phyloP scores from a whole-genome alignment of 164 flowering plant species.

The Nymphaea thermarum region DNA sequence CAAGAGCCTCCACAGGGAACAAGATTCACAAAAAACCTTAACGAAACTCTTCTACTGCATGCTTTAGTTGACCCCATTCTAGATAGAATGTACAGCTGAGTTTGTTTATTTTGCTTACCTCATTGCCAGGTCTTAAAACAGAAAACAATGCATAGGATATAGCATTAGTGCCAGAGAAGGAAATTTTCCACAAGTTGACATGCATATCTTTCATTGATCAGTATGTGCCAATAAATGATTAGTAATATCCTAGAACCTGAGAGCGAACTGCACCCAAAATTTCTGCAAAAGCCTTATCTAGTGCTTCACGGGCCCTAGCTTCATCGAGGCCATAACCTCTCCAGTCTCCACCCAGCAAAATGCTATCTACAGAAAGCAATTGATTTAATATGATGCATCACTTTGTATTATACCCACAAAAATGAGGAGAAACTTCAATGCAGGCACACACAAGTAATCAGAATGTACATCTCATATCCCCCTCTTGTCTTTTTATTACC shows the following conservation, averaged over 20 bases:
- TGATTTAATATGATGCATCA: too few relatives aligned
- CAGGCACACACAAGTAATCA: too few relatives aligned
- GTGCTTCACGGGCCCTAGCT: slow-evolving; percentile 87
- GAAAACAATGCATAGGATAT: slow-evolving; percentile 90
- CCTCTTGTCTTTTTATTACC: too few relatives aligned
- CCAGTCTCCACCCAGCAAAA: slow-evolving; percentile 72
- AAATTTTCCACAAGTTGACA: background rate
- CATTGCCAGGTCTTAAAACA: slow-evolving; percentile 79
- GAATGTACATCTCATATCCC: too few relatives aligned
- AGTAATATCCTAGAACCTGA: slow-evolving; percentile 31
- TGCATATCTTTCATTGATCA: too few relatives aligned
- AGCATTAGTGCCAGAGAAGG: slow-evolving; percentile 95
- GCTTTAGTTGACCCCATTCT: too few relatives aligned
- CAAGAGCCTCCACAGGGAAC: background rate
- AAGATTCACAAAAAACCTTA: too few relatives aligned
- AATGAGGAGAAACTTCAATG: too few relatives aligned
- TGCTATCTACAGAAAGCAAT: slow-evolving; percentile 23
- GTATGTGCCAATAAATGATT: background rate
- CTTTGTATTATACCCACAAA: too few relatives aligned
- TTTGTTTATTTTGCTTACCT: slow-evolving; percentile 29
- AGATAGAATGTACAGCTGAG: background rate
- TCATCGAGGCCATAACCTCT: slow-evolving; percentile 97
- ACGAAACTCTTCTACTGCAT: too few relatives aligned
- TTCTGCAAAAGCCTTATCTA: slow-evolving; percentile 78
- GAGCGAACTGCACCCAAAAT: slow-evolving; percentile 81